A percentile compares a stretch with the other conserved stretches of the same genome.
These are phyloP conservation scores for Panellus pusillus DNA, from an alignment of 768 basidiomycete genomes.

Conservation along the genomic window DNA sequence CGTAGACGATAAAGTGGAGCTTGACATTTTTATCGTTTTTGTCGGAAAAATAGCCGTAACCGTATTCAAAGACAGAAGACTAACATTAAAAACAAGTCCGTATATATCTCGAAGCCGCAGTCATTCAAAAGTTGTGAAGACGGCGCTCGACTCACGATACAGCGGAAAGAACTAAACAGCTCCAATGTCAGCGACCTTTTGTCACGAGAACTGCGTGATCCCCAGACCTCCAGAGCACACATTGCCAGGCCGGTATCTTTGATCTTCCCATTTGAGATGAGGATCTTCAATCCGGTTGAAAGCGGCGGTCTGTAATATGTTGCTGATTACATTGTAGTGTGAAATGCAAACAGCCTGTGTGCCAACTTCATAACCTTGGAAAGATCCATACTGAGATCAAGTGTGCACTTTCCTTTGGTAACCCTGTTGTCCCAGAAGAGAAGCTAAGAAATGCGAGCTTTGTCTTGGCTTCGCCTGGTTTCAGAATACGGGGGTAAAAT, in stretches of 20 bases:
- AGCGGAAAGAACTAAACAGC: neutral
- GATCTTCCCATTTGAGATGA: slow-evolving; percentile 29
- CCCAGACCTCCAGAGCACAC: slow-evolving; percentile 29
- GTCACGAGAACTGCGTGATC: neutral
- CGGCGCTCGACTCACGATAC: neutral
- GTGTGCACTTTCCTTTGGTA: slow-evolving; percentile 32
- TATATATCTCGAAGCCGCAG: slow-evolving; percentile 27
- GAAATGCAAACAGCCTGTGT: slow-evolving; percentile 47
- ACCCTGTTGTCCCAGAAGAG: slow-evolving; percentile 55
- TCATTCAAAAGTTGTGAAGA: too few species aligned
- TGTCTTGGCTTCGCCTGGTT: slow-evolving; percentile 44
- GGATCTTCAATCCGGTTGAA: slow-evolving; percentile 30
- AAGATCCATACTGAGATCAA: too few species aligned
- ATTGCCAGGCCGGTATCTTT: slow-evolving; percentile 42
- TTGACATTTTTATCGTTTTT: neutral
- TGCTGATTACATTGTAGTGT: slow-evolving; percentile 47
- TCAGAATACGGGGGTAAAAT: slow-evolving; percentile 39
- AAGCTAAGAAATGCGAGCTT: slow-evolving; percentile 52
- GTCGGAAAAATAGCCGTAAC: too few species aligned
- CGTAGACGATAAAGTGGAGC: neutral
- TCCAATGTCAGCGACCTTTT: slow-evolving; percentile 28
- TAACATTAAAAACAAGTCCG: slow-evolving; percentile 36
- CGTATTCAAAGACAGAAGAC: slow-evolving; percentile 1
- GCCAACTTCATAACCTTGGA: neutral
- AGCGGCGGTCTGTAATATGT: slow-evolving; percentile 40